Evolutionary conservation across 768 basidiomycete genomes (phyloP).

Genomic region (Agaricus sinodeliciosus): DNA sequence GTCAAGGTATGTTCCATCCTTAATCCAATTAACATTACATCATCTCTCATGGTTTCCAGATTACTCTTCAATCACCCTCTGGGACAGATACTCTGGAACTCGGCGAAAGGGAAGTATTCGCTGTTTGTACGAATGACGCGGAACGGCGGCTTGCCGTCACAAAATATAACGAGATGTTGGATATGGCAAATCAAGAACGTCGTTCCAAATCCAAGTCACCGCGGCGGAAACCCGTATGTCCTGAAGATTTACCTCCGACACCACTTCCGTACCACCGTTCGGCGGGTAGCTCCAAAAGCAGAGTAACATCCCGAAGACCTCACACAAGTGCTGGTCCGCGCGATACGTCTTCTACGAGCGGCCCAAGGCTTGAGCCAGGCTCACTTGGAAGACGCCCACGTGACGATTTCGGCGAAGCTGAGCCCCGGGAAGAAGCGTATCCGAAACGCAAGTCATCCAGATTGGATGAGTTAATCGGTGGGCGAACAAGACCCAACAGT

Average conservation of each 20-base stretch:
- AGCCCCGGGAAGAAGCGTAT: constrained; percentile 5
- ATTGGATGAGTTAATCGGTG: neutral
- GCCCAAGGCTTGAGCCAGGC: constrained; percentile 2
- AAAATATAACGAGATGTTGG: constrained; percentile 45
- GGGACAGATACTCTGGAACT: constrained; percentile 67
- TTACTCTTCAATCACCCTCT: constrained; percentile 44
- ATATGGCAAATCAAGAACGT: constrained; percentile 17
- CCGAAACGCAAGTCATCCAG: constrained; percentile 12
- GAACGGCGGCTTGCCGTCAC: constrained; percentile 61
- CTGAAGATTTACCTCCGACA: constrained; percentile 27
- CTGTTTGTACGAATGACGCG: constrained; percentile 64
- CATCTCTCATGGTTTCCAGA: constrained; percentile 20
- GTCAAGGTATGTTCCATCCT: constrained; percentile 45
- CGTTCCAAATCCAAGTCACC: constrained; percentile 57
- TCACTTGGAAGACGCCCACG: constrained; percentile 5
- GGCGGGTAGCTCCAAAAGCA: constrained; percentile 7
- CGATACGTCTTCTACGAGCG: constrained; percentile 37
- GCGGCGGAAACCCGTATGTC: constrained; percentile 33
- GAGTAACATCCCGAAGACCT: constrained; percentile 39
- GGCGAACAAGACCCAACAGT: constrained; percentile 9
- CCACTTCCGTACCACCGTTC: constrained; percentile 22
- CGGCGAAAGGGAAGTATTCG: constrained; percentile 55
- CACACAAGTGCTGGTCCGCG: constrained; percentile 73
- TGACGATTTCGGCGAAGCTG: neutral
- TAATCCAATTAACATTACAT: neutral